phyloP scores from a whole-genome alignment of 140 eudicot species.

The Ambrosia hybrid region DNA sequence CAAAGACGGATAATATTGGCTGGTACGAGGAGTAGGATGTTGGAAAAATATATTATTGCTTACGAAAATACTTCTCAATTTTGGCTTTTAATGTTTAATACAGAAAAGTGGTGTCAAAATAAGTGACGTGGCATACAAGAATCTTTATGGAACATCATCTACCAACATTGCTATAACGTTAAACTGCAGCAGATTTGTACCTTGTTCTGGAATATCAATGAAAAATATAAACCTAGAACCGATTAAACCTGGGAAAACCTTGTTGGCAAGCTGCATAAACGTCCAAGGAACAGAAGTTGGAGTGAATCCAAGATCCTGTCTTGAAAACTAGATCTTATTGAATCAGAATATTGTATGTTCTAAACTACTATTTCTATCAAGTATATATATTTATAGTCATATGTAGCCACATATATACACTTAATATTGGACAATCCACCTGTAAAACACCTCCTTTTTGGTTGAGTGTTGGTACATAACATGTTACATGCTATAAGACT shows the following conservation, averaged over 20 bases:
- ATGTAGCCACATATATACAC: not conserved
- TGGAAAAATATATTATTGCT: not conserved
- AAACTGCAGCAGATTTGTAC: slow-evolving; percentile 52
- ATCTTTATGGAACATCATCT: slow-evolving; percentile 51
- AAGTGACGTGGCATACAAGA: slow-evolving; percentile 54
- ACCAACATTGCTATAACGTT: slow-evolving; percentile 50
- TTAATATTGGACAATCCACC: slow-evolving; percentile 20
- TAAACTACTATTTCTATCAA: slow-evolving; percentile 3
- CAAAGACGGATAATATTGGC: too few species aligned
- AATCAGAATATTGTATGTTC: not conserved
- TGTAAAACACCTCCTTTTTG: not conserved
- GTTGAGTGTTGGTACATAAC: too few species aligned
- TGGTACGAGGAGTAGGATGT: too few species aligned
- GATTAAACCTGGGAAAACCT: slow-evolving; percentile 30
- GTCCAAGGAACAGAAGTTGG: slow-evolving; percentile 47
- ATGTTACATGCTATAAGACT: too few species aligned
- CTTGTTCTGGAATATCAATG: slow-evolving; percentile 54
- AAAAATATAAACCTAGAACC: slow-evolving; percentile 36
- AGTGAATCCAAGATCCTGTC: slow-evolving; percentile 55
- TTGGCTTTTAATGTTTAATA: slow-evolving; percentile 18
- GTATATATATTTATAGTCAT: not conserved
- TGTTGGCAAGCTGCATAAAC: slow-evolving; percentile 47
- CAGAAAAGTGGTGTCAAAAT: slow-evolving; percentile 64
- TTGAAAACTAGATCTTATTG: slow-evolving; percentile 29
- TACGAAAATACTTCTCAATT: slow-evolving; percentile 5